Base-by-base conservation (phyloP, 2,329 filamentous ascomycete genomes). In the Xylariaceae sp. region DNA sequence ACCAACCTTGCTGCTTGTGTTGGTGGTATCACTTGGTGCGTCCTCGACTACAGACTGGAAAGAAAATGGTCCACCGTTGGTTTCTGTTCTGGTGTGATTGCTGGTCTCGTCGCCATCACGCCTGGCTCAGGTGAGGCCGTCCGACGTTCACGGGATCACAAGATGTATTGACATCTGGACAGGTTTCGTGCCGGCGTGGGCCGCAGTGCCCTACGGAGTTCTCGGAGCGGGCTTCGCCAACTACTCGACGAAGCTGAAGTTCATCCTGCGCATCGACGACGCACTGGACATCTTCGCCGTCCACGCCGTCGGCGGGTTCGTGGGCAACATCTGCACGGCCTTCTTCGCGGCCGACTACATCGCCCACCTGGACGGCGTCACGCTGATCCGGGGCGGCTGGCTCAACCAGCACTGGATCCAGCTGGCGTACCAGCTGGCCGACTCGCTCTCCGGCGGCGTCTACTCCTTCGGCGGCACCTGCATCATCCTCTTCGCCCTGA, bases 21-120 rank as follows among this genome's bases (percentile, higher is more conserved):
- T 7, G 88, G 86, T 36, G 87, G 87, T 30, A 79, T 94, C 32
- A 92, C 84, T 22, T 94, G 86, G 88, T 92, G 85, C 57, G 65
- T 93, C 15, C 70, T 94, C 37, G 88, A 94, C 57, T 94, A 93
- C 61, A 75, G 87, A 37, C 72, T 94, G 31, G 87, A 94, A 64
- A 75, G 77, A 51, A 94, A 94, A 65, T 94, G 85, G 83, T 93
- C 86, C 0, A 90, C 86, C 2, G 87, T 94, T 17, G 88, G 88
- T 3, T 94, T 94, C 70, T 94, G 88, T 64, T 92, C 84, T 0
- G 88, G 88, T 42, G 83, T 93, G 16, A 82, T 94, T 49, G 83
- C 87, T 21, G 88, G 88, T 14, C 70, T 94, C 14, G 87, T 94
- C 5, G 80, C 81, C 38, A 93, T 94, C 45, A 94, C 88, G 7